Base-by-base conservation (phyloP, 2,329 filamentous ascomycete species). In the Aspergillus vadensis region DNA sequence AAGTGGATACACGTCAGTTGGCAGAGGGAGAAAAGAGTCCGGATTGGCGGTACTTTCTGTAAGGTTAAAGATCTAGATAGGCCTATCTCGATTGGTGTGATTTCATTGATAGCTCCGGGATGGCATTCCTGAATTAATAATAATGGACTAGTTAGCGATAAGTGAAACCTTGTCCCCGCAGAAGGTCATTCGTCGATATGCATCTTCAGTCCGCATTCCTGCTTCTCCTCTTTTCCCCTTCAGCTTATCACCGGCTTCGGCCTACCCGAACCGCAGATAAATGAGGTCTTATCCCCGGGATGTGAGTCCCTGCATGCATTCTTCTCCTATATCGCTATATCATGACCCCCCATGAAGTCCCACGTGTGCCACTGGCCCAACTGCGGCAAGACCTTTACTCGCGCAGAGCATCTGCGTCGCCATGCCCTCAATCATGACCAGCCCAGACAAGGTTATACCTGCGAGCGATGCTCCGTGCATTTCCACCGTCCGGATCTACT, bases 401-500 rank as follows among this genome's bases (percentile, higher is more conserved):
- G 85, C 7, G 79, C 82, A 10, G 85, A 87, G 68, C 85, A 87
- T 70, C 76, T 86, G 53, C 82, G 85, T 61, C 79, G 85, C 14
- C 85, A 87, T 72, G 77, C 81, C 21, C 74, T 86, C 55, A 87
- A 87, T 65, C 85, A 86, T 66, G 76, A 77, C n/a, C 75, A 78
- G 30, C 80, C 80, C 0, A 81, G 83, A 47, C 81, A 80, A 39
- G 69, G 69, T 3, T 69, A 69, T 61, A 86, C 84, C 3, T 88
- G 86, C 67, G 73, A 81, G 53, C 76, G 86, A 66, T 89, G 86
- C 63, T 80, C 81, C 59, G 84, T 85, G 27, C 84, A 86, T 67
- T 88, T 88, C 71, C 85, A 85, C 67, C 79, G 86, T 48, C 83
- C 81, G 25, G 86, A 88, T 71, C 73, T 88, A 44, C 72, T 86